These are phyloP conservation scores for Trichoderma guizhouense DNA, from an alignment of 2,329 filamentous ascomycete species.

Conservation along the genomic window DNA sequence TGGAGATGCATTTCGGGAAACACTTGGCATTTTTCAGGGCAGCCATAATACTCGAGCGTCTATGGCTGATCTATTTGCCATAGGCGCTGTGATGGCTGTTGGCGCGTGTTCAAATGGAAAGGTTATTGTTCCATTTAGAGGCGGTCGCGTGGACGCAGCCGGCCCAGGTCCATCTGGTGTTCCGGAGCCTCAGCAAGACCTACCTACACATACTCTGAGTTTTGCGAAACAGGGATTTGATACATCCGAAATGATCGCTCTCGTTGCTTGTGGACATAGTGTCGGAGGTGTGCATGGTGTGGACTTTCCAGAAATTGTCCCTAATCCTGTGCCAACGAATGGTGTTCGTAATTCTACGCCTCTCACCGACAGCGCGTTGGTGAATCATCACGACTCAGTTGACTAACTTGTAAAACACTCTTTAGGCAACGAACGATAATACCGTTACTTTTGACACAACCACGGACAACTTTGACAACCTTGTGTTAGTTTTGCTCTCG, in stretches of 20 bases:
- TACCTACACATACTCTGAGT: not conserved
- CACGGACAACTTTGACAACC: not conserved
- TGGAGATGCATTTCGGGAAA: not conserved
- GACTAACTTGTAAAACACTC: not conserved
- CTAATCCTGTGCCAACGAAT: not conserved
- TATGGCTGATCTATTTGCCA: not conserved
- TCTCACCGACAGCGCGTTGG: not conserved
- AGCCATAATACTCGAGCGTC: not conserved
- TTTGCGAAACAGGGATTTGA: slow-evolving; percentile 3
- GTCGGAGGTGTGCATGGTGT: slow-evolving; percentile 4
- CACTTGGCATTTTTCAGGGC: not conserved
- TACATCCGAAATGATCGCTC: not conserved
- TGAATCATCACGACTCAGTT: not conserved
- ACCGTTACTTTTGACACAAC: slow-evolving; percentile 1
- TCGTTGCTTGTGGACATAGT: not conserved
- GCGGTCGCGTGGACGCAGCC: not conserved
- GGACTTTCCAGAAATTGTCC: slow-evolving; percentile 7
- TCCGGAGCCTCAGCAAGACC: not conserved
- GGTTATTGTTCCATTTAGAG: not conserved
- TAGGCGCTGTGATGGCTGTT: not conserved
- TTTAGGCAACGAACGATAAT: not conserved
- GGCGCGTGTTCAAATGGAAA: not conserved
- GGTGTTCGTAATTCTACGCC: not conserved
- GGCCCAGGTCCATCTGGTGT: not conserved
- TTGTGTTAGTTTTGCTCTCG: not conserved